Evolutionary conservation across 768 basidiomycete genomes (phyloP), one percentile per base, ranked within the genome.

Genomic region (Trametes villosa): DNA sequence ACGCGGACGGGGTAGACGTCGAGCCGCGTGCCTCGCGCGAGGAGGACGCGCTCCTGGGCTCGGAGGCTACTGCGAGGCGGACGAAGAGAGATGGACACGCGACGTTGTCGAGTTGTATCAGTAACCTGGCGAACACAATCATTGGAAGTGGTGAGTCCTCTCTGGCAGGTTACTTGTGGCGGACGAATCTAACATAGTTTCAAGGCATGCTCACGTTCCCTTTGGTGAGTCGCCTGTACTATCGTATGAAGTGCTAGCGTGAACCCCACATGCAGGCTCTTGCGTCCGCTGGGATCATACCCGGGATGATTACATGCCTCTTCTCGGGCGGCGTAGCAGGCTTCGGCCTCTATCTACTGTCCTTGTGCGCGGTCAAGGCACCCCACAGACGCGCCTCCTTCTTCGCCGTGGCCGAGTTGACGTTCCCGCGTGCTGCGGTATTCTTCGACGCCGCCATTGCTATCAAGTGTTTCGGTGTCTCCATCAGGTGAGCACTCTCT

Each of bases 391-490:
- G 81, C 13, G 79, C 93, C 18, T 94, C 92, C 8, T 96, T 95
- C 74, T 93, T 93, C 65, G 86, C 89, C 15, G 77, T 96, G 20
- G 83, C 91, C 1, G 83, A 90, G 71, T 76, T 98, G 64, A 96
- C 96, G 0, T 97, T 94, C 72, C 96, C 96, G 2, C 85, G 81
- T 44, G 92, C 90, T 0, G 91, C 90, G 0, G 78, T 93, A 38
- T 91, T 93, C 72, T 96, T 98, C 68, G 96, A 98, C 72, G 87
- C 87, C 4, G 96, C 96, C 13, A 94, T 98, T 67, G 94, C 94
- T 11, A 89, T 87, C 72, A 98, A 98, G 72, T 98, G 96, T 73
- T 97, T 97, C 71, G 96, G 96, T 20, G 96, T 98, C 3, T 94
- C 92, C 33, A 88, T 96, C 67, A 94, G 93, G 84, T 94, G 75